These are phyloP conservation scores for Vigna nakashimae DNA, from an alignment of 306 rosid species.

Conservation along the genomic window DNA sequence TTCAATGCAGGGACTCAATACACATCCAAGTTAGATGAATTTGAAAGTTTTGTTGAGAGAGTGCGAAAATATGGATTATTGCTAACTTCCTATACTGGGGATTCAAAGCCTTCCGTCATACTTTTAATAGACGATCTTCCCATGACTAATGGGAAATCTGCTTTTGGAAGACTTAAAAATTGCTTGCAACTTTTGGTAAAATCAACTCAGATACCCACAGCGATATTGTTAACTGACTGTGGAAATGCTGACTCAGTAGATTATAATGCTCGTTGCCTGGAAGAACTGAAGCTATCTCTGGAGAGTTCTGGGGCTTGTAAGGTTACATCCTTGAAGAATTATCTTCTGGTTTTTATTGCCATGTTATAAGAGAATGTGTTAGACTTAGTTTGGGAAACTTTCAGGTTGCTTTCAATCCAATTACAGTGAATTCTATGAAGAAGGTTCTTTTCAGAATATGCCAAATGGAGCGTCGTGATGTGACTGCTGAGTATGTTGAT, in stretches of 20 bases:
- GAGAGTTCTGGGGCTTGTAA: conserved; percentile 95
- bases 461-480: conserved; percentile 69
- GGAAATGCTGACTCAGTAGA: conserved; percentile 78
- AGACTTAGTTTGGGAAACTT: conserved; percentile 46
- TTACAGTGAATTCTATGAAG: conserved; percentile 77
- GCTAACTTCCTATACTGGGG: conserved; percentile 56
- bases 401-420: conserved; percentile 91
- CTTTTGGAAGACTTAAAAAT: conserved; percentile 68
- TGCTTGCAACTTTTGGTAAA: conserved; percentile 74
- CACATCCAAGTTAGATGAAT: conserved; percentile 90
- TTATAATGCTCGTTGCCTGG: conserved; percentile 56
- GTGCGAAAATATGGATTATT: conserved; percentile 78
- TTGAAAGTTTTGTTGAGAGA: conserved; percentile 84
- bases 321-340: conserved; percentile 74
- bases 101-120: conserved; percentile 69
- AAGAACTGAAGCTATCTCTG: conserved; percentile 71
- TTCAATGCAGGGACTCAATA: conserved; percentile 66
- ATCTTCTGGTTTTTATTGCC: conserved; percentile 22
- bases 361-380: conserved; percentile 32
- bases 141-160: conserved; percentile 66
- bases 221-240: conserved; percentile 74
- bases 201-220: conserved; percentile 80
- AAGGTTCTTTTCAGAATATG: conserved; percentile 73
- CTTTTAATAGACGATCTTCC: conserved; percentile 94
- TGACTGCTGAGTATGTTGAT: conserved; percentile 71